Evolutionary conservation across 805 yeast species (phyloP).

Genomic region (Torulaspora indica): DNA sequence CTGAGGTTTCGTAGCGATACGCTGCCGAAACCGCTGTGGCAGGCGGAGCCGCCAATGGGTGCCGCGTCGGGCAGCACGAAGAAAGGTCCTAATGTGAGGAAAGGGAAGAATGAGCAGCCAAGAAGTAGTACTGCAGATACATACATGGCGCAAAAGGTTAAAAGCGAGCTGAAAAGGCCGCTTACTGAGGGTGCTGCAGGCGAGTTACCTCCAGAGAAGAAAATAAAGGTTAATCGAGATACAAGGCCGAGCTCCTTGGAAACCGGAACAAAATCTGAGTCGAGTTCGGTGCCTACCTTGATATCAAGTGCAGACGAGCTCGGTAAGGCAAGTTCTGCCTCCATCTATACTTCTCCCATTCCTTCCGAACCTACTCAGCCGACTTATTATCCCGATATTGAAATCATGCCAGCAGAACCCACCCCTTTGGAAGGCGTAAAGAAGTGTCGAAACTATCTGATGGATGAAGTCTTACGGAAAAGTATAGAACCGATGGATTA

Average conservation of each 20-base stretch:
- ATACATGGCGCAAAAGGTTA: not conserved
- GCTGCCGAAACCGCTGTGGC: constrained; percentile 24
- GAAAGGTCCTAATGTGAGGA: not conserved
- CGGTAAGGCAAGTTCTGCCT: constrained; percentile 2
- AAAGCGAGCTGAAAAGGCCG: constrained; percentile 3
- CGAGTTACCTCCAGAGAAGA: constrained; percentile 2
- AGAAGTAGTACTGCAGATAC: not conserved
- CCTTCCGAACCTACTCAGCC: constrained; percentile 8
- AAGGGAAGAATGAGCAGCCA: not conserved
- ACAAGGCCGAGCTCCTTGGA: not conserved
- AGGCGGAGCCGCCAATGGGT: constrained; percentile 5
- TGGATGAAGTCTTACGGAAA: constrained; percentile 22
- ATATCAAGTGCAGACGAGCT: constrained; percentile 1
- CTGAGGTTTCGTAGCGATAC: constrained; percentile 36
- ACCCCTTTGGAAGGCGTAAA: constrained; percentile 15
- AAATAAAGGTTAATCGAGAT: constrained; percentile 3
- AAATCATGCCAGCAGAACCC: constrained; percentile 19
- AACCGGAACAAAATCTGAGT: not conserved
- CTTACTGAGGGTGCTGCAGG: not conserved
- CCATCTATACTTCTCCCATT: constrained; percentile 10
- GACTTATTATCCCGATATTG: constrained; percentile 10
- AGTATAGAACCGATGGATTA: constrained; percentile 21
- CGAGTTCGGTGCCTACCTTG: constrained; percentile 2
- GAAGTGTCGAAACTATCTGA: constrained; percentile 9
- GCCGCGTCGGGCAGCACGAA: not conserved